Conservation (phyloP, 805 yeast species). For the Metschnikowia dekortorum region DNA sequence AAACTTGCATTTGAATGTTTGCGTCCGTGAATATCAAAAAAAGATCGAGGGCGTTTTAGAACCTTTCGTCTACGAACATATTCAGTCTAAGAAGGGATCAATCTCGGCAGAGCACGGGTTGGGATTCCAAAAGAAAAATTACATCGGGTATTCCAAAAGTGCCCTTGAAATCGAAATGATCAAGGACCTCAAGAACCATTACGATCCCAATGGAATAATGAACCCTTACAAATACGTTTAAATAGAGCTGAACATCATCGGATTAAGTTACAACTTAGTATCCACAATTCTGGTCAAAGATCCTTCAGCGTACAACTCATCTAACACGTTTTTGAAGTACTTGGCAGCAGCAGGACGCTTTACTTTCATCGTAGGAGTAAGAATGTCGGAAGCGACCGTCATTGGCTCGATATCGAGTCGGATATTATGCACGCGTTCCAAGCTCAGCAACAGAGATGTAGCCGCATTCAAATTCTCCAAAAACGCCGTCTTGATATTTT, state of each 20-base stretch:
- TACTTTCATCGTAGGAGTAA: conserved; percentile 63
- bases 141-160: conserved; percentile 78
- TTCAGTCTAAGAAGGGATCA: conserved; percentile 69
- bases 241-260: neutral
- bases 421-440: conserved; percentile 58
- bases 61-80: conserved; percentile 95
- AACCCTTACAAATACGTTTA: conserved; percentile 91
- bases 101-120: conserved; percentile 97
- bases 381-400: conserved; percentile 53
- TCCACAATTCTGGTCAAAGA: conserved; percentile 25
- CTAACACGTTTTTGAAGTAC: conserved; percentile 17
- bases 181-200: conserved; percentile 71
- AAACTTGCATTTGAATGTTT: conserved; percentile 88
- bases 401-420: conserved; percentile 54
- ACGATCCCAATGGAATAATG: conserved; percentile 87
- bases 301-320: conserved; percentile 22
- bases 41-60: conserved; percentile 78
- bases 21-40: conserved; percentile 78
- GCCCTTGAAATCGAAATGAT: conserved; percentile 67
- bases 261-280: conserved; percentile 18
- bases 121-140: conserved; percentile 94
- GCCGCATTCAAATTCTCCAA: conserved; percentile 37
- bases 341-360: conserved; percentile 36
- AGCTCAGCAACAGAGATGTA: conserved; percentile 45
- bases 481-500: conserved; percentile 27